Base-by-base conservation (phyloP, 495 filamentous ascomycete species). In the Xylaria sp. region DNA sequence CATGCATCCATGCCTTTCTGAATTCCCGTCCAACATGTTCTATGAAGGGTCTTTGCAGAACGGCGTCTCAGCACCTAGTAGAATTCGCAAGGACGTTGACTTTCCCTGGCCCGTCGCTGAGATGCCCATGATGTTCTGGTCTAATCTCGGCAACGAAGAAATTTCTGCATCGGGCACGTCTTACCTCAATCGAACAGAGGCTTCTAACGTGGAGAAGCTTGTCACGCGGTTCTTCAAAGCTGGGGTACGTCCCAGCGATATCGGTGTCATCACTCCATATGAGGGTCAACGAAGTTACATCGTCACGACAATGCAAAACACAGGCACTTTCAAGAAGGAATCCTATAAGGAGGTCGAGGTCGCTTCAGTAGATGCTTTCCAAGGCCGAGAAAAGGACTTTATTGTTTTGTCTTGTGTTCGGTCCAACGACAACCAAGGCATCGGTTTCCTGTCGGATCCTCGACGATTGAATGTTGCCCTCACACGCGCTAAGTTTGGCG, bases 81-180 rank as follows among this genome's bases (percentile, higher is more conserved):
- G 96, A 70, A 87, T 98, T 66, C 92, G 95, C 63, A 92, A 91
- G 67, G 95, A 99, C 77, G 94, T 99, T 31, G 96, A 99, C 77
- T 99, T 99, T 81, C 96, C 96, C 3, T 99, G 96, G 96, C 96
- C 96, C 15, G 94, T 97, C 52, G 88, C 85, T 61, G 97, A 98
- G 74, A 91, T 90, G 69, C 96, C 96, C 11, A 99, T 99, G 96
- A 98, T 98, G 96, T 99, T 99, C 85, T 99, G 96, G 96, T 97
- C 95, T 9, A 98, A 98, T 78, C 84, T 98, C 55, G 96, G 96
- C 65, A 97, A 96, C 69, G 96, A 99, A 78, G 96, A 99, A 79
- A 98, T 99, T 66, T 97, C 94, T 53, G 96, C 97, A 0, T 97
- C 94, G 12, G 97, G 96, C 75, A 99, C 97, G 0, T 98, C 95